Base-by-base conservation (phyloP, 208 protist species). In the Leishmania amazonensis region DNA sequence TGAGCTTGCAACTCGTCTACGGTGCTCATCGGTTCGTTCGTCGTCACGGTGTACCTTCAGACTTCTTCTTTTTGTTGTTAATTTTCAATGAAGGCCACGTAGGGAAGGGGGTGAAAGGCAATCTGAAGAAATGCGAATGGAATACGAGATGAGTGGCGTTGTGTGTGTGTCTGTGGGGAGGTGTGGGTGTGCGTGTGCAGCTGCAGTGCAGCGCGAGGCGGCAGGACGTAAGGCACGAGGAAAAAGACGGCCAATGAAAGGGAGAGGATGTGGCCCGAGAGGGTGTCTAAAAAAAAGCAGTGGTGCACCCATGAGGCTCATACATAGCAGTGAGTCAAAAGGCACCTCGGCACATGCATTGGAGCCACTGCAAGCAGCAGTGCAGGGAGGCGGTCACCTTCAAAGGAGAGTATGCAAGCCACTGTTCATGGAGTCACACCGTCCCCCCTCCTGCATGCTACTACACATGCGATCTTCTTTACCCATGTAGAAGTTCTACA, bases 1-100 rank as follows among this genome's bases (percentile, higher is more conserved):
- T 88, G 85, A 75, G 81, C 72, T 57, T 87, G 85, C 71, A 87
- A 47, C n/a, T 91, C 86, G 38, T 76, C 86, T 42, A 82, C 83
- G 7, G 85, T 91, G 5, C 83, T 72, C 89, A 89, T 74, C 45
- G 38, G 15, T 38, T 54, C 11, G 24, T 19, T 45, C 70, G 38
- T 11, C 45, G 42, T 53, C 11, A 74, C 11, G 24, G 70, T 53
- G 40, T 53, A 15, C 45, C 24, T 45, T 74, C 11, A 31, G 45
- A 5, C 47, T 53, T 28, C 28, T 51, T 49, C 31, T 42, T 42
- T 72, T 31, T 28, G 45, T 35, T 67, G 19, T 3, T 31, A 19
- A 40, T 24, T 31, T 35, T 73, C 17, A 31, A 73, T 42, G 28
- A 74, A 35, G 45, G 28, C 21, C 3, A 1, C 19, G 40, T 2